A percentile compares a stretch with the other conserved stretches of the same genome.
These are phyloP conservation scores for Malbranchea cinnamomea DNA, from an alignment of 2,329 filamentous ascomycete species.

Conservation along the genomic window DNA sequence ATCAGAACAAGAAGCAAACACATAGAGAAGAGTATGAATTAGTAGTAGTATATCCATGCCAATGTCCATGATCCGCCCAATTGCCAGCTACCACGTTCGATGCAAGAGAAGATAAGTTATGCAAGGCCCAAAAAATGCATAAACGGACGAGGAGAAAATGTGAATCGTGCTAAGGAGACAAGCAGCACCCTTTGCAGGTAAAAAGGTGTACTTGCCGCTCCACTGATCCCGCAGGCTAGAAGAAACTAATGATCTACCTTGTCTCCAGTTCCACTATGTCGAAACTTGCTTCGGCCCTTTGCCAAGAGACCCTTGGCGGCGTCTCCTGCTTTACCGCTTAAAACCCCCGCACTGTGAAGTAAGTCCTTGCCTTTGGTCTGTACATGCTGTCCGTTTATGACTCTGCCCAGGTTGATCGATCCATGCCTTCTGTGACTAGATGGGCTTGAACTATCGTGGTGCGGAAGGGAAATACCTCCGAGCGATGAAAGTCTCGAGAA, in stretches of 20 bases:
- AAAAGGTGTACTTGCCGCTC: no score
- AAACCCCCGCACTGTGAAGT: slow-evolving; percentile 62
- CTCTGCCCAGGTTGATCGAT: slow-evolving; percentile 22
- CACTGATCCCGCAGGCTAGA: no score
- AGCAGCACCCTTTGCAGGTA: no score
- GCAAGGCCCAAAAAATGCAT: no score
- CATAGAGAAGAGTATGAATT: no score
- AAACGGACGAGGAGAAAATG: no score
- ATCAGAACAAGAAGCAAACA: no score
- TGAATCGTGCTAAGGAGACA: no score
- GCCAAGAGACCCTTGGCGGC: slow-evolving; percentile 83
- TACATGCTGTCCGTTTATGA: slow-evolving; percentile 46
- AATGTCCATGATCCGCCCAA: no score
- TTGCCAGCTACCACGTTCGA: no score
- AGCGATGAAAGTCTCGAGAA: slow-evolving; percentile 27
- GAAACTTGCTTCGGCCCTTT: slow-evolving; percentile 76
- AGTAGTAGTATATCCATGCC: no score
- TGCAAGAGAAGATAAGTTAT: no score
- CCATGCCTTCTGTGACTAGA: slow-evolving; percentile 21
- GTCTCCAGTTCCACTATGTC: slow-evolving; percentile 47
- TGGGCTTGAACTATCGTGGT: slow-evolving; percentile 19
- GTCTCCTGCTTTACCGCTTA: slow-evolving; percentile 55
- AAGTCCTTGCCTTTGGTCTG: slow-evolving; percentile 80
- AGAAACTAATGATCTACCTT: slow-evolving; percentile 71
- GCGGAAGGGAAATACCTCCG: slow-evolving; percentile 16